Evolutionary conservation across 345 rosid species (phyloP).

Genomic region (sweet orange (Citrus sinensis)): DVS_A1.0 CM039162.1:32381501-32382000

Average conservation of each 20-base stretch:
- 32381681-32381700: neutral
- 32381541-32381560: neutral
- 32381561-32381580: neutral
- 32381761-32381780: neutral
- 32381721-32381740: neutral
- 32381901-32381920: conserved; percentile 22
- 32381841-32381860: conserved; percentile 91
- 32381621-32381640: neutral
- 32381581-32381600: neutral
- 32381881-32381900: conserved; percentile 99
- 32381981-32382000: too few species aligned
- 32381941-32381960: neutral
- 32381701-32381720: neutral
- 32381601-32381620: neutral
- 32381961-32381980: neutral
- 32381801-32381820: conserved; percentile 93
- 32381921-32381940: neutral
- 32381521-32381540: neutral
- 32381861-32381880: conserved; percentile 97
- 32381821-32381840: conserved; percentile 93
- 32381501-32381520: conserved; percentile 87
- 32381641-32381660: neutral
- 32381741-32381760: conserved; percentile 1
- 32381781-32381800: conserved; percentile 96
- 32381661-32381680: neutral